Evolutionary conservation across 768 basidiomycete genomes (phyloP).

Genomic region (Macrolepiota albuminosa): DNA sequence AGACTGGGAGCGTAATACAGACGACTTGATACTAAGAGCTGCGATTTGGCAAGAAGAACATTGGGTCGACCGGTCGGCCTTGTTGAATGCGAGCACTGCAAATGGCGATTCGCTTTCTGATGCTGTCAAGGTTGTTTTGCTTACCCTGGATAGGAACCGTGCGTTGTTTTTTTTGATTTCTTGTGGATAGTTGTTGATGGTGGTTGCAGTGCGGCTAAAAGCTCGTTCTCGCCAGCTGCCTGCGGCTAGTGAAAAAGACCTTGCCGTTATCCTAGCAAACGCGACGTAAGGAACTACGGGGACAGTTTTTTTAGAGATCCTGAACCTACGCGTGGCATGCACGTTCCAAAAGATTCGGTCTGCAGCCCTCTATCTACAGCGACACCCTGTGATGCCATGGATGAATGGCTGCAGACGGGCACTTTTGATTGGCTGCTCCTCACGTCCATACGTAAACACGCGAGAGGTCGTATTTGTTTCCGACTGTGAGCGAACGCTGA

Average conservation of each 20-base stretch:
- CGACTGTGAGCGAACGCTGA: not conserved
- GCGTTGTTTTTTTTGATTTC: slow-evolving; percentile 27
- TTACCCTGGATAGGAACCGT: slow-evolving; percentile 92
- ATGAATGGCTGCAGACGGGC: not conserved
- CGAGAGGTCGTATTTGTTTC: not conserved
- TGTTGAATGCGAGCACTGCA: slow-evolving; percentile 47
- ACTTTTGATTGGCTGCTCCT: slow-evolving; percentile 3
- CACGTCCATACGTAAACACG: not conserved
- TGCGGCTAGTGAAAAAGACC: slow-evolving; percentile 82
- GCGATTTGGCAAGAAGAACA: slow-evolving; percentile 93
- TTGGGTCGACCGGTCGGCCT: slow-evolving; percentile 78
- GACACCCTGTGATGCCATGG: not conserved
- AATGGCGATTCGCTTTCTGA: slow-evolving; percentile 30
- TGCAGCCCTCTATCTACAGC: not conserved
- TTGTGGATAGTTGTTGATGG: slow-evolving; percentile 2
- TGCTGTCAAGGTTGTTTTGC: slow-evolving; percentile 79
- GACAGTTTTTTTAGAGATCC: not conserved
- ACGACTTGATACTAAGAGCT: slow-evolving; percentile 90
- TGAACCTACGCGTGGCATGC: not conserved
- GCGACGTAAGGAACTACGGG: slow-evolving; percentile 6
- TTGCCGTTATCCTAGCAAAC: slow-evolving; percentile 57
- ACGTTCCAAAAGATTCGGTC: not conserved
- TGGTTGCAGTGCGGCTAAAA: slow-evolving; percentile 73
- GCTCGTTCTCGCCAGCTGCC: slow-evolving; percentile 82
- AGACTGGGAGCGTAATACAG: slow-evolving; percentile 73